These are phyloP conservation scores for Wolfiporia cocos DNA, from an alignment of 1,284 basidiomycete genomes.

Conservation along the genomic window DNA sequence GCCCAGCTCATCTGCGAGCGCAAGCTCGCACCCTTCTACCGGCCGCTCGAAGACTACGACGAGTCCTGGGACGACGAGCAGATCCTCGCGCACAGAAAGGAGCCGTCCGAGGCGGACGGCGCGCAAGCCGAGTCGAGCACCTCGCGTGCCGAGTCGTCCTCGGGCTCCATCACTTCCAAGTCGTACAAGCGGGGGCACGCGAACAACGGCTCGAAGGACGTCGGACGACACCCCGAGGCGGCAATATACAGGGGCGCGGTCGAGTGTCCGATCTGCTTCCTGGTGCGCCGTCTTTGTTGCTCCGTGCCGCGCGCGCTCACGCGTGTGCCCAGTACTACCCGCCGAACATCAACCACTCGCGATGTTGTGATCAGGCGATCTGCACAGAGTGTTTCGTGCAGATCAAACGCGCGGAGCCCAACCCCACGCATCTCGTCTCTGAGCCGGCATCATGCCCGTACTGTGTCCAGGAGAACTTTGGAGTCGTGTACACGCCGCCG, in stretches of 20 bases:
- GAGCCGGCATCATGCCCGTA: constrained; percentile 96
- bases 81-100: constrained; percentile 73
- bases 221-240: constrained; percentile 54
- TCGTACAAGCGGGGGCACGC: constrained; percentile 41
- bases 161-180: constrained; percentile 25
- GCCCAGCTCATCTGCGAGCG: constrained; percentile 84
- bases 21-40: constrained; percentile 92
- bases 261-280: constrained; percentile 99
- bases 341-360: constrained; percentile 90
- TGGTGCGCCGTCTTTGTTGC: constrained; percentile 59
- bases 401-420: constrained; percentile 95
- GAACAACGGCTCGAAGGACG: constrained; percentile 43
- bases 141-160: constrained; percentile 23
- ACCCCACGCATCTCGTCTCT: constrained; percentile 85
- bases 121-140: constrained; percentile 22
- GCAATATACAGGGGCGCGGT: constrained; percentile 80
- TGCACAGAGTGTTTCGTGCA: constrained; percentile 99
- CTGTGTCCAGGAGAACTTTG: constrained; percentile 96
- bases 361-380: constrained; percentile 97
- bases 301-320: constrained; percentile 9
- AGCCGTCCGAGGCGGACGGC: constrained; percentile 41
- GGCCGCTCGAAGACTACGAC: constrained; percentile 91
- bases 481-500: constrained; percentile 86
- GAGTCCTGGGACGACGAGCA: constrained; percentile 82
- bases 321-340: constrained; percentile 72